Evolutionary conservation across 176 grass and related monocot genomes (phyloP), one percentile per base, ranked within the genome.

Genomic region (Musa itinerans): DNA sequence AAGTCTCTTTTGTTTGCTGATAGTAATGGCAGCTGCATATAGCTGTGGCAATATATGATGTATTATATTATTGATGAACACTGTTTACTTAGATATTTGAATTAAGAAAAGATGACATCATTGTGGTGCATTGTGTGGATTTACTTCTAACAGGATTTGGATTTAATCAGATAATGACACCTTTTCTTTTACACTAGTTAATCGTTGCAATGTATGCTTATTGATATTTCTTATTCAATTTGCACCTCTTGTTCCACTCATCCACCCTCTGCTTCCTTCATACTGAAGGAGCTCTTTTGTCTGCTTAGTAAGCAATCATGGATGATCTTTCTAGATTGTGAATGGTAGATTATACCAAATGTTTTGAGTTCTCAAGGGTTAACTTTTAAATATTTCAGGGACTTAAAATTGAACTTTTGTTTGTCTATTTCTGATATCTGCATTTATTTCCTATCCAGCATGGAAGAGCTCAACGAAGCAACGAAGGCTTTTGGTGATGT

Each of bases 401-500:
- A 29, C 48, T n/a, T 75, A 1, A 57, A 22, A 52, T 78, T 26
- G 9, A 19, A 2, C 50, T 27, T 50, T 51, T 4, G 9, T 66
- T 55, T 23, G 51, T 21, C 77, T 67, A 65, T 80, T 10, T 63
- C 23, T 71, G 26, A 75, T 24, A 72, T 61, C 24, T 69, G 15
- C n/a, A 64, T 65, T 64, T 75, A 52, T 64, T 22, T 87, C 69
- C 74, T 59, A 17, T 85, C 71, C 87, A 98, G 95, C 76, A 49
- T 74, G 0, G 86, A 91, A 78, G 90, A 98, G 78, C 86, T 98
- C 69, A 78, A 75, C 52, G 90, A 98, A 74, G 95, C 90, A 74
- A 91, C 95, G 3, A 98, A 85, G 78, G 90, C 88, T 12, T 68
- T 98, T 11, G 83, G 78, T 64, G 86, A 91, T 80, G 95, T 92